Evolutionary conservation across 2,329 filamentous ascomycete species (phyloP), one percentile per base, ranked within the genome.

Genomic region (Septoria linicola): DNA sequence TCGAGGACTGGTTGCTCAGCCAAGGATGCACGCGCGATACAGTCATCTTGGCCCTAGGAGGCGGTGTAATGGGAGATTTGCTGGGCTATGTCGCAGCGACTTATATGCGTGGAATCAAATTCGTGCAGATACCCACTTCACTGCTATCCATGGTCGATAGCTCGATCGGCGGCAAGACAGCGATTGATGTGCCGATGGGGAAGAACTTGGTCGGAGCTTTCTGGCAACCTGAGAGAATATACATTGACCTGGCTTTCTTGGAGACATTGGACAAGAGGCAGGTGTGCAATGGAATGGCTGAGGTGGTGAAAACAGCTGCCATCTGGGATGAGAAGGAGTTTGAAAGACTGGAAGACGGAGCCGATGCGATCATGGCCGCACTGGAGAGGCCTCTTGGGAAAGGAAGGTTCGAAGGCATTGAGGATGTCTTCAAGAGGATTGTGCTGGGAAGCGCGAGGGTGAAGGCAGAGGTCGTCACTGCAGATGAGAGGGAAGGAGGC

Each of bases 261-360:
- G 89, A 95, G 68, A 95, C 90, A 1, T 77, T 99, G 16, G 91
- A 92, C 1, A 84, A 86, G 59, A 81, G 93, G 60, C 92, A 99
- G 72, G 92, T 99, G 66, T 90, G 96, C 72, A 99, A 99, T 69
- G 93, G 93, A 55, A 96, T 99, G 92, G 93, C 92, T 20, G 93
- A 99, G 74, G 92, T 99, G 23, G 59, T 66, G 35, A 68, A 80
- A 80, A 99, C 93, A 3, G 93, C 93, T 2, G 93, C 93, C 47
- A 97, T 99, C 63, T 96, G 92, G 82, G 83, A 95, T 64, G 89
- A 95, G 70, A 73, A 78, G 8, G 92, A 96, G 66, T 99, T 99
- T 68, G 80, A 85, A 36, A 75, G 86, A 10, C 77, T 99, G 14
- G 93, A 99, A 68, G 78, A 87, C 60, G 89, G 93, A 63, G 90